Evolutionary conservation across 2,329 filamentous ascomycete species (phyloP), one percentile per base, ranked within the genome.

Genomic region (Aspergillus brasiliensis): DNA sequence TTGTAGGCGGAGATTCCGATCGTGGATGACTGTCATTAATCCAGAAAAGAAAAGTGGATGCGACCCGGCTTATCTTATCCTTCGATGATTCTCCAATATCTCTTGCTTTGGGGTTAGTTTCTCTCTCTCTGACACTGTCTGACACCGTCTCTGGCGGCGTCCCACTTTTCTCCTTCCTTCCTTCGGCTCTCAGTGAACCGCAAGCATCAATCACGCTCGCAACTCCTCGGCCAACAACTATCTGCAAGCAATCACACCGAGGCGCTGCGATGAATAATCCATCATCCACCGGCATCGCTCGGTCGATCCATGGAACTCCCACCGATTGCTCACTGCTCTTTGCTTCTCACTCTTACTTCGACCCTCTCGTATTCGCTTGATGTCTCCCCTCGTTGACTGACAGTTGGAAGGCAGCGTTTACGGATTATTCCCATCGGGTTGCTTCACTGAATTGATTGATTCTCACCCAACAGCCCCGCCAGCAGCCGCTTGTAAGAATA

Each of bases 291-390:
- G n/a, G 23, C 40, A 31, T 55, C 38, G 42, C 23, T 27, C 52
- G 8, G 52, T n/a, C 52, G 38, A 55, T 55, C 52, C 52, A 55
- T 46, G 52, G 52, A 25, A 44, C 40, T 34, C 6, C n/a, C 38
- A 15, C 38, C 10, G 23, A 7, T 38, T 19, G 40, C 40, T 44
- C 40, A 21, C 40, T 44, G 40, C 40, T 44, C 31, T 34, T 34
- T 34, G 10, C 31, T 34, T 34, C 31, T 34, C 4, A 34, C 31
- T 34, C 31, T 34, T 34, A 11, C 31, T 34, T 34, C 19, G 40
- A 44, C 19, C 5, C 23, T 17, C 46, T 49, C 46, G 46, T 49
- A 49, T 49, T 49, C 46, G 46, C 46, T 27, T 49, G 46, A 8
- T 28, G n/a, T 15, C 46, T 28, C 23, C 46, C 25, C 25, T n/a